These are phyloP conservation scores for Atalantia buxifolia DNA, from an alignment of 345 rosid genomes.

Conservation along the genomic window DNA sequence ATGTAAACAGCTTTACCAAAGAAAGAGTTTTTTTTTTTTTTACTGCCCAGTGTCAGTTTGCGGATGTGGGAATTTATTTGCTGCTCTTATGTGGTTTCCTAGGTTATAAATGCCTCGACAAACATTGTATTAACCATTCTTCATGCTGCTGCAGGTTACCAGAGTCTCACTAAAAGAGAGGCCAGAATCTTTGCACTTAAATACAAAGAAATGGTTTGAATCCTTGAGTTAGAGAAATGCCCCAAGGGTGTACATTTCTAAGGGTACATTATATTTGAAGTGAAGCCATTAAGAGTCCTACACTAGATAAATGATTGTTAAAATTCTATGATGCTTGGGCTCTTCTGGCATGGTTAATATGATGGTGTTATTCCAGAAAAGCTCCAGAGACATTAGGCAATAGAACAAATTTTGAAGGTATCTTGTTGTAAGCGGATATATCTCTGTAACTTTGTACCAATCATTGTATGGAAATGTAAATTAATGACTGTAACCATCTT, in stretches of 20 bases:
- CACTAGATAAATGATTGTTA: background rate
- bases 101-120: background rate
- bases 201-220: slow-evolving; percentile 6
- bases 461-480: background rate
- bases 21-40: background rate
- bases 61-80: background rate
- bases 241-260: background rate
- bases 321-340: background rate
- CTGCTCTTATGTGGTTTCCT: background rate
- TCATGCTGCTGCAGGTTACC: slow-evolving; percentile 62
- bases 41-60: background rate
- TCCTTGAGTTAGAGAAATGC: slow-evolving; percentile 4
- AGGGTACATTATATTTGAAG: background rate
- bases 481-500: background rate
- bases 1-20: background rate
- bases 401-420: background rate
- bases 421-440: background rate
- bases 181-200: background rate
- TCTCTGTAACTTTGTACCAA: background rate
- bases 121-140: background rate
- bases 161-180: slow-evolving; percentile 61
- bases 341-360: background rate
- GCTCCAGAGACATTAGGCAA: background rate
- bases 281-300: slow-evolving; percentile 1
- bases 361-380: background rate